Percentiles rank a stretch among this genome's conserved stretches.
Conservation (phyloP, 176 grass and related monocot genomes). For the Pharus latifolius region DNA sequence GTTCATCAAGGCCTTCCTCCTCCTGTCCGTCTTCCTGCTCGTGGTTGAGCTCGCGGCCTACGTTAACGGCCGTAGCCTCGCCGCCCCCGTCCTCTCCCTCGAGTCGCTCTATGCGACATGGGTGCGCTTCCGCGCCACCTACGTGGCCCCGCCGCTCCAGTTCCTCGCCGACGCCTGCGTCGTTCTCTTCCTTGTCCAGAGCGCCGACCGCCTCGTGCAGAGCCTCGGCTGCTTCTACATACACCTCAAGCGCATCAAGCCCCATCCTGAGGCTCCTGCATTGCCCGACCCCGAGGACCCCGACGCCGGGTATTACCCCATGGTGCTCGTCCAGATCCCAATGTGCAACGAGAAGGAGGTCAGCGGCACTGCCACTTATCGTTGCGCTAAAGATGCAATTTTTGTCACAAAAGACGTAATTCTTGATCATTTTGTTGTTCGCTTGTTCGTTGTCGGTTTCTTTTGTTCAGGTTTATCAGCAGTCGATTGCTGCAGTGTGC, state of each 20-base stretch:
- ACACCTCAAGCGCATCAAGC: slow-evolving; percentile 45
- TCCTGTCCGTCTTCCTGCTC: slow-evolving; percentile 47
- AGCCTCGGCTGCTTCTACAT: slow-evolving; percentile 81
- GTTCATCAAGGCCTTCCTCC: slow-evolving; percentile 42
- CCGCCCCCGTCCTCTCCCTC: background rate
- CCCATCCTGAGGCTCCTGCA: background rate
- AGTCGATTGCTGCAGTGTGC: slow-evolving; percentile 77
- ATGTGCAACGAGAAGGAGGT: slow-evolving; percentile 99
- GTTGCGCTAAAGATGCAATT: background rate
- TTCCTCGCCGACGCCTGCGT: slow-evolving; percentile 67
- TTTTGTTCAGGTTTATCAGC: slow-evolving; percentile 58
- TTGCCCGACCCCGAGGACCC: slow-evolving; percentile 36
- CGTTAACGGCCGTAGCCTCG: slow-evolving; percentile 16
- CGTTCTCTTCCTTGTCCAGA: slow-evolving; percentile 85
- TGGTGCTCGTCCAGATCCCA: slow-evolving; percentile 91
- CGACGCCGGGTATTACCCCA: slow-evolving; percentile 43
- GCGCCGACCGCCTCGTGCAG: slow-evolving; percentile 63
- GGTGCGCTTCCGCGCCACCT: slow-evolving; percentile 51
- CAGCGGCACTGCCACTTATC: background rate
- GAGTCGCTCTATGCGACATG: slow-evolving; percentile 43
- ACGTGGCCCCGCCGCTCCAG: slow-evolving; percentile 68
- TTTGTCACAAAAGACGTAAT: background rate
- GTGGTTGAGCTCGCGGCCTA: slow-evolving; percentile 45
- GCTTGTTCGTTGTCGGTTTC: background rate
- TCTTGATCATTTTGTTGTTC: background rate